Base-by-base conservation (phyloP, 345 rosid species). In the Kandelia obovata region DNA sequence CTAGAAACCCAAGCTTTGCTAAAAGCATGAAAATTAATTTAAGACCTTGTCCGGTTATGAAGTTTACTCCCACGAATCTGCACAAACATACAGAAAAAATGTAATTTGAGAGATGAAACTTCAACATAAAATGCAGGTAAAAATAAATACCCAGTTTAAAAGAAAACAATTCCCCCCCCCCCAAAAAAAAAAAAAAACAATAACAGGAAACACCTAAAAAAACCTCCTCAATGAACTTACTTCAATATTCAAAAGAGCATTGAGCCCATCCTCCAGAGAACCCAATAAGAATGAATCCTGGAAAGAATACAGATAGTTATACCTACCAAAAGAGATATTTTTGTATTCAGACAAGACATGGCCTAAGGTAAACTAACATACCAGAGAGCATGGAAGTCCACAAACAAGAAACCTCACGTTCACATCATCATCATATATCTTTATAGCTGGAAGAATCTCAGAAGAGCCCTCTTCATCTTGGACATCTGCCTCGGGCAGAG, bases 1-100 rank as follows among this genome's bases (percentile, higher is more conserved):
- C 34, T 15, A 31, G 21, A 21, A 56, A 69, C n/a, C n/a, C 64
- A 15, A 52, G 62, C 62, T n/a, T n/a, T 52, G 28, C 31, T 26
- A 20, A 43, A 55, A 21, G 63, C 19, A 58, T 69, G 56, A 70
- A 72, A 55, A 47, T 13, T 57, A 74, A 74, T 26, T 46, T 65
- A 43, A 65, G 88, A 96, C 99, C 98, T 96, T 64, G 94, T 80
- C 68, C 98, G 87, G 76, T 84, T 96, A 73, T 96, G 98, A 62
- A 96, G 94, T 82, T 87, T 96, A 79, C 99, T 85, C 75, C 99
- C 97, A 46, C 99, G 96, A 75, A 96, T 80, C 99, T 96, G 85
- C 57, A 71, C 57, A 70, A 63, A 74, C 58, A 75, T 53, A 56
- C 11, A 46, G 53, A 6, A 5, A 59, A 30, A 53, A 58, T 66